Base-by-base conservation (phyloP, 2,329 filamentous ascomycete species). In the Fusarium circinatum region DNA sequence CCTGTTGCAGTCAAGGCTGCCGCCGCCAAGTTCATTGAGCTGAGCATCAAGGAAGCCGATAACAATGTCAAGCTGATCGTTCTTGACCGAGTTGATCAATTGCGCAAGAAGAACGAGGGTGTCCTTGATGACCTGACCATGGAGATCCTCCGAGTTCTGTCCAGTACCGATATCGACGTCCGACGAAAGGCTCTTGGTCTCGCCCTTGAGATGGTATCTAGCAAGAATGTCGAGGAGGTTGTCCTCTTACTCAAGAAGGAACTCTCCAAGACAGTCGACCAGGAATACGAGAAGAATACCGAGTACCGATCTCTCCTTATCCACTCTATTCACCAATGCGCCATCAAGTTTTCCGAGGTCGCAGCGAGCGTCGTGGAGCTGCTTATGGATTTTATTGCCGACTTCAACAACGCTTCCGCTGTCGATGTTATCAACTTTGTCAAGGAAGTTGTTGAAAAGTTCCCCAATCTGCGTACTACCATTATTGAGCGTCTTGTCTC, bases 61-160 rank as follows among this genome's bases (percentile, higher is more conserved):
- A 99, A 99, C 87, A 99, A 99, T 80, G 96, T 99, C 74, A 99
- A 99, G 86, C 91, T 99, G 51, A 99, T 99, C 77, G 96, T 99
- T 26, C 88, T 99, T 48, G 96, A 98, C 80, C 93, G 96, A 51
- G 96, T 99, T 42, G 93, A 98, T 78, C 92, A 96, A 78, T 84
- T 98, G 71, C 90, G 95, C 77, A 91, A 92, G 81, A 94, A 94
- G 83, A 97, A 98, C 77, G 94, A 96, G 80, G 95, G 95, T 59
- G 91, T 98, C 26, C 84, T 99, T 65, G 95, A 98, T 80, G 96
- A 99, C 79, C 85, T 98, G 55, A 94, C 94, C 9, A 98, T 99
- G 96, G 96, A 99, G 82, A 95, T 98, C 62, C 88, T 99, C 51
- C 94, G 96, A 62, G 96, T 98, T 24, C 89, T 99, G 39, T 97